A percentile compares a stretch with the other conserved stretches of the same genome.
phyloP scores from a whole-genome alignment of 805 yeast genomes.

The Blastobotrys parvus region DNA sequence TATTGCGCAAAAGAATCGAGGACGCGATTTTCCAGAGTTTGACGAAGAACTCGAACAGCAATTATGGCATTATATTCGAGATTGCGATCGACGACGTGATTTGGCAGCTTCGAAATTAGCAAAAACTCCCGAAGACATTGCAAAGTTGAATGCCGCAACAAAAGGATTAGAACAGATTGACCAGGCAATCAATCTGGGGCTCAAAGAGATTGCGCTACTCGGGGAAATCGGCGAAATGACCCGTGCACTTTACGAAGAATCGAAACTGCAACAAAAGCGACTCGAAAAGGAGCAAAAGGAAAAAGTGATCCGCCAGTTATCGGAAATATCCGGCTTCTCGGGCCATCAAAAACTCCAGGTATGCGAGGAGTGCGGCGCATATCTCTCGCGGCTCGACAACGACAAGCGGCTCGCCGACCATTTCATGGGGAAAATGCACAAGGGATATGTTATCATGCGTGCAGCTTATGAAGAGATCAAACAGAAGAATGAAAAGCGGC shows the following conservation, averaged over 20 bases:
- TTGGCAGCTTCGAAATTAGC: slow-evolving; percentile 57
- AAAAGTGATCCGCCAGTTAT: slow-evolving; percentile 47
- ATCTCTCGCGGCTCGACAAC: slow-evolving; percentile 73
- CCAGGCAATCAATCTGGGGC: slow-evolving; percentile 53
- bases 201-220: slow-evolving; percentile 54
- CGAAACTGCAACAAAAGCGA: slow-evolving; percentile 37
- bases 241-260: slow-evolving; percentile 35
- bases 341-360: slow-evolving; percentile 88
- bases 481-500: slow-evolving; percentile 10
- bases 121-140: slow-evolving; percentile 67
- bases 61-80: slow-evolving; percentile 50
- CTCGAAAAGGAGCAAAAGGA: slow-evolving; percentile 45
- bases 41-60: slow-evolving; percentile 39
- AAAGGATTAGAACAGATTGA: slow-evolving; percentile 36
- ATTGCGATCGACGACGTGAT: slow-evolving; percentile 57
- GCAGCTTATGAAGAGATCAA: slow-evolving; percentile 15
- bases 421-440: slow-evolving; percentile 78
- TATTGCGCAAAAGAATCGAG: slow-evolving; percentile 30
- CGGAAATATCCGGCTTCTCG: slow-evolving; percentile 71
- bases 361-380: slow-evolving; percentile 86
- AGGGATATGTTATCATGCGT: slow-evolving; percentile 74
- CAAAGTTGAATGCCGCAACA: slow-evolving; percentile 29
- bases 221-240: slow-evolving; percentile 41
- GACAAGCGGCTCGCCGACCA: slow-evolving; percentile 87
- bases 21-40: slow-evolving; percentile 37